phyloP scores from a whole-genome alignment of 1,284 basidiomycete genomes.

The Malassezia obtusa region DNA sequence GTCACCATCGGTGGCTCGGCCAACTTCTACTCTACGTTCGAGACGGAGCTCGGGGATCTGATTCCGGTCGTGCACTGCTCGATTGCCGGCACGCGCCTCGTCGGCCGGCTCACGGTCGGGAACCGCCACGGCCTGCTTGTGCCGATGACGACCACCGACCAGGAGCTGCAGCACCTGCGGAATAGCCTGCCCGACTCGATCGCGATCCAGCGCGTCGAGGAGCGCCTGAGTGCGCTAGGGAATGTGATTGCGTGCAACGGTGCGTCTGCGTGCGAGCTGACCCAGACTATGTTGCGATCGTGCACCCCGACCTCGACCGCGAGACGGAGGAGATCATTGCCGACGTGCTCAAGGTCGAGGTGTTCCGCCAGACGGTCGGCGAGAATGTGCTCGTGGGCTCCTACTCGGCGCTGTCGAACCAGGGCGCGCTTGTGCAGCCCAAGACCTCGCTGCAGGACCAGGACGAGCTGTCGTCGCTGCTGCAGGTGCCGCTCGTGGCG shows the following conservation, averaged over 20 bases:
- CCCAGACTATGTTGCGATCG: constrained; percentile 39
- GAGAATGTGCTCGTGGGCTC: constrained; percentile 93
- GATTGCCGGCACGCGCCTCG: constrained; percentile 87
- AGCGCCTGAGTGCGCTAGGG: constrained; percentile 86
- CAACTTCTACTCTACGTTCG: constrained; percentile 96
- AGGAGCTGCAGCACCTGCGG: constrained; percentile 92
- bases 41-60: constrained; percentile 83
- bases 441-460: constrained; percentile 94
- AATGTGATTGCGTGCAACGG: constrained; percentile 99
- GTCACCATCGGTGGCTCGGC: constrained; percentile 82
- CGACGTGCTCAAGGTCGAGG: constrained; percentile 96
- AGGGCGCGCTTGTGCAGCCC: constrained; percentile 93
- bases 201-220: constrained; percentile 89
- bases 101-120: constrained; percentile 88
- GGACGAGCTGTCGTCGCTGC: constrained; percentile 85
- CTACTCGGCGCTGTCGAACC: constrained; percentile 88
- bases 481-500: constrained; percentile 90
- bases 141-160: constrained; percentile 88
- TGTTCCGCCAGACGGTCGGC: constrained; percentile 90
- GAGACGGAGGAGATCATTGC: constrained; percentile 99
- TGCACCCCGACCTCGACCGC: constrained; percentile 78
- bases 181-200: constrained; percentile 89
- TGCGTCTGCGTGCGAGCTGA: constrained; percentile 24
- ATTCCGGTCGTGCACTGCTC: constrained; percentile 94
- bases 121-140: constrained; percentile 81